These are phyloP conservation scores for Centaurea solstitialis DNA, from an alignment of 129 eudicot species.

Conservation along the genomic window DNA sequence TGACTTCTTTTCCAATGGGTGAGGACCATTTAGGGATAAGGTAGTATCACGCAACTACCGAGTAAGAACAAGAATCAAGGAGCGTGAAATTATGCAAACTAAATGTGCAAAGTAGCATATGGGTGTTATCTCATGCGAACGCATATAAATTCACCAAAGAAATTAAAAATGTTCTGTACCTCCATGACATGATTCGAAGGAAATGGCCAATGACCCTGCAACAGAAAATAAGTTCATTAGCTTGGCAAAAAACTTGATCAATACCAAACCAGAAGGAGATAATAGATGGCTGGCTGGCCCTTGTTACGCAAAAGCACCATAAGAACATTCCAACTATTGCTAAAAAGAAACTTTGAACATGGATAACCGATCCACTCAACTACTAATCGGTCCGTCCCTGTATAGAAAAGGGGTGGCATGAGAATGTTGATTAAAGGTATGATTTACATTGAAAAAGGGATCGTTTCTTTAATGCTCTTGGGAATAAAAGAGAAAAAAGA, in stretches of 20 bases:
- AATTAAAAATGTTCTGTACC: constrained; percentile 34
- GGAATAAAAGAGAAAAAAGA: no score
- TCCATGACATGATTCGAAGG: constrained; percentile 81
- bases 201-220: constrained; percentile 92
- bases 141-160: background rate
- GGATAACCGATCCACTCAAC: no score
- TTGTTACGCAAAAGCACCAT: no score
- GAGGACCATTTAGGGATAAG: background rate
- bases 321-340: no score
- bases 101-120: no score
- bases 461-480: no score
- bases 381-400: no score
- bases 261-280: background rate
- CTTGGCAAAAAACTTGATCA: background rate
- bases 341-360: no score
- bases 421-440: no score
- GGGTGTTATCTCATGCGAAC: background rate
- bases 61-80: background rate
- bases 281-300: background rate
- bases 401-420: no score
- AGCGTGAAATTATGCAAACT: background rate
- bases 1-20: background rate
- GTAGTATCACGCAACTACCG: background rate
- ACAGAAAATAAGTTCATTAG: background rate
- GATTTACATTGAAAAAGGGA: no score